A percentile compares a stretch with the other conserved stretches of the same genome.
phyloP scores from a whole-genome alignment of 2,329 filamentous ascomycete genomes.

The Xylaria multiplex region DNA sequence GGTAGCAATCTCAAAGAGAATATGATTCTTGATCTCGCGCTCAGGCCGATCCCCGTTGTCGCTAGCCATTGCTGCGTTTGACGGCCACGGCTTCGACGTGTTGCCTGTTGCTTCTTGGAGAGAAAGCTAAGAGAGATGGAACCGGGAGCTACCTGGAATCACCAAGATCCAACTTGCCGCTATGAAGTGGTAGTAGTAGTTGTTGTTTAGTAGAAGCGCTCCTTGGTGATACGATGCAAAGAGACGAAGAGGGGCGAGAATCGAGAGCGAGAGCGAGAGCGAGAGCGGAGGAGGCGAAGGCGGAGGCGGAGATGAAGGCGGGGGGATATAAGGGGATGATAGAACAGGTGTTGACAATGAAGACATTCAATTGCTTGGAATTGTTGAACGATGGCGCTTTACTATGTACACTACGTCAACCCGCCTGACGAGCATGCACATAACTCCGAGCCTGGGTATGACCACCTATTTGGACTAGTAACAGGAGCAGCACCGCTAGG shows the following conservation, averaged over 20 bases:
- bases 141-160: background rate
- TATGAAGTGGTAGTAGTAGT: background rate
- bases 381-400: constrained; percentile 31
- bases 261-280: background rate
- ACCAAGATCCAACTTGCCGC: background rate
- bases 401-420: constrained; percentile 33
- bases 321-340: background rate
- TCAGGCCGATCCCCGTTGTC: constrained; percentile 55
- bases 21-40: constrained; percentile 90
- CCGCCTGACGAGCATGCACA: constrained; percentile 23
- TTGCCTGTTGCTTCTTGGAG: background rate
- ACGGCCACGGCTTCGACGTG: constrained; percentile 15
- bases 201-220: background rate
- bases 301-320: constrained; percentile 9
- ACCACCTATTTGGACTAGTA: too few relatives aligned
- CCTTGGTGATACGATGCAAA: background rate
- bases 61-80: constrained; percentile 55
- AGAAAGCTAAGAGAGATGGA: constrained; percentile 5
- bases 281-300: constrained; percentile 14
- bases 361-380: constrained; percentile 32
- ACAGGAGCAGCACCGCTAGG: constrained; percentile 9
- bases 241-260: background rate
- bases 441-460: background rate
- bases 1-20: constrained; percentile 95
- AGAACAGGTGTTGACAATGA: constrained; percentile 14